Conservation (phyloP, 176 grass and related monocot genomes). For the Carex parvula region DNA sequence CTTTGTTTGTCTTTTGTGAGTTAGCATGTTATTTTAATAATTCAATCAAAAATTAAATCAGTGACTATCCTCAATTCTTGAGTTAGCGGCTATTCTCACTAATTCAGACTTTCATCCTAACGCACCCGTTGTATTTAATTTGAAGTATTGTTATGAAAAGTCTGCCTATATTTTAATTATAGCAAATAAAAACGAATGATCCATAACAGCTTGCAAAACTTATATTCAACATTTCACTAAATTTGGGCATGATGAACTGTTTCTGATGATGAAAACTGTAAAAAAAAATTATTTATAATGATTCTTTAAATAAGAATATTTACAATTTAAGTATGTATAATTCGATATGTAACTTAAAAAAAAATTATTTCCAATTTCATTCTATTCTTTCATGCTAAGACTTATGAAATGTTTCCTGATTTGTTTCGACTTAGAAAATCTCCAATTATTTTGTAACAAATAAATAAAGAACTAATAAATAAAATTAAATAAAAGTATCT, state of each 20-base stretch:
- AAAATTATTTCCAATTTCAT: background rate
- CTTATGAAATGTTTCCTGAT: background rate
- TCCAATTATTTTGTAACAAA: background rate
- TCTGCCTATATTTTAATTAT: background rate
- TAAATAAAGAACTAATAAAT: background rate
- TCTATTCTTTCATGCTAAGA: background rate
- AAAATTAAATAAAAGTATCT: background rate
- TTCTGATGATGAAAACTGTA: background rate
- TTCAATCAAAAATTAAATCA: too few relatives aligned
- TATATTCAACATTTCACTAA: background rate
- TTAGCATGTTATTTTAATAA: too few relatives aligned
- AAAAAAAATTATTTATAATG: background rate
- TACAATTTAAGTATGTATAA: background rate
- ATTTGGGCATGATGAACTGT: background rate
- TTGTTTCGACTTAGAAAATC: background rate
- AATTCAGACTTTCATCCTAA: too few relatives aligned
- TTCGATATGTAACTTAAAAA: background rate
- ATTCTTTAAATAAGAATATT: background rate
- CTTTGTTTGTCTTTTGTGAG: too few relatives aligned
- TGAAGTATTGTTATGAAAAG: background rate
- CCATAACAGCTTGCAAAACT: background rate
- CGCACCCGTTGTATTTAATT: background rate
- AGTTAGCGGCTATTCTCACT: too few relatives aligned
- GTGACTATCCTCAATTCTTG: too few relatives aligned
- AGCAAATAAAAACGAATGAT: conserved; percentile 9